Evolutionary conservation across 2,329 filamentous ascomycete genomes (phyloP), one percentile per base, ranked within the genome.

Genomic region (Cladosporium velox): DNA sequence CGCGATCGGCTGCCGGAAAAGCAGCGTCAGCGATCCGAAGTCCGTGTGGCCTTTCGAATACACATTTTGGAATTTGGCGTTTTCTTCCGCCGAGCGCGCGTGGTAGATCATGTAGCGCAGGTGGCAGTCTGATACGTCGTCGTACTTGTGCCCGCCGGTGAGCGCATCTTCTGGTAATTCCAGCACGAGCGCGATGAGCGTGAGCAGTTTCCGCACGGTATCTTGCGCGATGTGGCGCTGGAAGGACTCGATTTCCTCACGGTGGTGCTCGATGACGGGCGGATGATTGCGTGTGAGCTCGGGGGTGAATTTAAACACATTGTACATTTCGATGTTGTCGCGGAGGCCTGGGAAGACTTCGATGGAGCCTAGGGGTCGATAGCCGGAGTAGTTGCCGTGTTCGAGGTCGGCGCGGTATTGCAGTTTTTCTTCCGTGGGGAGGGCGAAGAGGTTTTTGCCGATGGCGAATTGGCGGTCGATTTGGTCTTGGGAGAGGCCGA

Each of bases 381-480:
- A 76, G 54, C 74, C 74, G 26, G 69, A 72, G 68, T 76, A 76
- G 57, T 75, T 70, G n/a, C 73, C 74, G 44, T 70, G 58, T 65
- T 75, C 73, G 15, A 75, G 71, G 28, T 74, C 70, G 34, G 71
- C 72, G 51, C 78, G 81, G 69, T 85, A 87, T 68, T 85, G 85
- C 58, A 85, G 80, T 70, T 88, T 89, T 71, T 89, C 86, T 12
- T 86, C 83, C 0, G 81, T 78, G 0, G 86, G 80, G 0, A 89
- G 78, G 4, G 81, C 73, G 71, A 88, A 88, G 68, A 89, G 82
- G 38, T 84, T 79, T 66, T 86, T 85, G 1, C 83, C 87, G 2
- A 89, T 81, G 15, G 86, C 85, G 68, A 88, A 89, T 69, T 89
- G 87, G 7, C 80, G 79, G 70, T 89, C 83, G 2, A 89, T 81